Evolutionary conservation across 2,329 filamentous ascomycete genomes (phyloP).

Genomic region (Fonsecaea monophora): DNA sequence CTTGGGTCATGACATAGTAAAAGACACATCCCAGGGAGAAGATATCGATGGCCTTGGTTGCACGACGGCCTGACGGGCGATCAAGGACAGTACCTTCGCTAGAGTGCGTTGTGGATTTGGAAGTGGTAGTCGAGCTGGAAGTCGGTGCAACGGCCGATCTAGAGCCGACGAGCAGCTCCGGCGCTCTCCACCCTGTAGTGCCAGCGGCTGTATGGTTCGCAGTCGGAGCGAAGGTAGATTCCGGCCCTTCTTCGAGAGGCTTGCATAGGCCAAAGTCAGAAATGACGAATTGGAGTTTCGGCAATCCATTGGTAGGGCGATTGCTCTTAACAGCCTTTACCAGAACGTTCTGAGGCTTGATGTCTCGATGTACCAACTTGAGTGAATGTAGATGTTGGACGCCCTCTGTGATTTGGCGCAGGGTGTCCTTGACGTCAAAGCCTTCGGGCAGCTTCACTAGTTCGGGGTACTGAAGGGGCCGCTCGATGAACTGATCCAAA

Average conservation of each 20-base stretch:
- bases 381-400: constrained; percentile 87
- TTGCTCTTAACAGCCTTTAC: constrained; percentile 62
- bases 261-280: constrained; percentile 98
- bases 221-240: constrained; percentile 92
- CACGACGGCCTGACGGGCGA: constrained; percentile 71
- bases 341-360: constrained; percentile 97
- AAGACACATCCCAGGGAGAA: constrained; percentile 98
- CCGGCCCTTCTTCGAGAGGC: constrained; percentile 86
- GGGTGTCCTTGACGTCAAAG: constrained; percentile 75
- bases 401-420: constrained; percentile 89
- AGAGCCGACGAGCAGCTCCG: constrained; percentile 80
- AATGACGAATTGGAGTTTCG: constrained; percentile 83
- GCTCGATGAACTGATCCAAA: constrained; percentile 86
- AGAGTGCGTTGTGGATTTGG: constrained; percentile 45
- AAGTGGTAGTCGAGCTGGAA: constrained; percentile 56
- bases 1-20: constrained; percentile 96
- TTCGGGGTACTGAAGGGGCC: constrained; percentile 69
- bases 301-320: constrained; percentile 42
- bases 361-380: constrained; percentile 93
- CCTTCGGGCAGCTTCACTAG: constrained; percentile 71
- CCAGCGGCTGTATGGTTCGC: constrained; percentile 78
- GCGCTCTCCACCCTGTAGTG: constrained; percentile 94
- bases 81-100: constrained; percentile 61
- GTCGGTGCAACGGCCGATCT: constrained; percentile 46
- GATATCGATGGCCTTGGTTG: constrained; percentile 95